These are phyloP conservation scores for Eragrostis nindensis DNA, from an alignment of 176 grass and related monocot genomes.

Conservation along the genomic window DNA sequence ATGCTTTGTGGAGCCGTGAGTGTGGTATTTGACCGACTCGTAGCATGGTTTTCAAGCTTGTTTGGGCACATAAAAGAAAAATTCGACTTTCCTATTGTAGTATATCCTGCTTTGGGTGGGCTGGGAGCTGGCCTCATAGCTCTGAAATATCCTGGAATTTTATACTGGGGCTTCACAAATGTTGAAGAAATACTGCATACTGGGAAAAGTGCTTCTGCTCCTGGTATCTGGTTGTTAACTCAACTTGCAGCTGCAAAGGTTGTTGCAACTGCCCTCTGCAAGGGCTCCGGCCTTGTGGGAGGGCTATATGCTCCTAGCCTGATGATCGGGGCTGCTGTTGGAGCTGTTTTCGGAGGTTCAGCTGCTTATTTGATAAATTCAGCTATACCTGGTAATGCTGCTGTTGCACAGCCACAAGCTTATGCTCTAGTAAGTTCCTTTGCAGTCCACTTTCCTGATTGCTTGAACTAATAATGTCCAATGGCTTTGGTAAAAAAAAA, in stretches of 20 bases:
- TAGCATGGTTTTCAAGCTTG: conserved; percentile 74
- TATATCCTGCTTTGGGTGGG: conserved; percentile 90
- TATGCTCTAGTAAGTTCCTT: conserved; percentile 81
- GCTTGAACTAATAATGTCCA: conserved; percentile 25
- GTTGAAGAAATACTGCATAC: conserved; percentile 97
- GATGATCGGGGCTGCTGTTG: conserved; percentile 96
- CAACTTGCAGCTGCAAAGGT: conserved; percentile 93
- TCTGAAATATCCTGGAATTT: conserved; percentile 94
- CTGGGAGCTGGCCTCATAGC: conserved; percentile 92
- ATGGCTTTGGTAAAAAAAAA: conserved; percentile 13
- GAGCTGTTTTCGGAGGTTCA: conserved; percentile 94
- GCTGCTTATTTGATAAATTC: conserved; percentile 87
- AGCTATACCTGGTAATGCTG: conserved; percentile 93
- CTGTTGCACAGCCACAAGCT: conserved; percentile 95
- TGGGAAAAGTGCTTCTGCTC: conserved; percentile 93
- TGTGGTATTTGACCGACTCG: conserved; percentile 77
- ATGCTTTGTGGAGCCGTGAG: conserved; percentile 93
- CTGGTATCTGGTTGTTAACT: conserved; percentile 93
- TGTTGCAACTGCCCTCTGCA: conserved; percentile 90
- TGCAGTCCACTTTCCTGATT: conserved; percentile 9
- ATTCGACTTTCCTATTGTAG: conserved; percentile 73
- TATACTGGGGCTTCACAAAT: conserved; percentile 99
- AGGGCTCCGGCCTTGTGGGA: conserved; percentile 95
- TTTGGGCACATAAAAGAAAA: conserved; percentile 75
- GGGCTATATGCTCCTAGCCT: conserved; percentile 96